phyloP scores from a whole-genome alignment of 176 grass and related monocot genomes.

The Zoysia pacifica region DNA sequence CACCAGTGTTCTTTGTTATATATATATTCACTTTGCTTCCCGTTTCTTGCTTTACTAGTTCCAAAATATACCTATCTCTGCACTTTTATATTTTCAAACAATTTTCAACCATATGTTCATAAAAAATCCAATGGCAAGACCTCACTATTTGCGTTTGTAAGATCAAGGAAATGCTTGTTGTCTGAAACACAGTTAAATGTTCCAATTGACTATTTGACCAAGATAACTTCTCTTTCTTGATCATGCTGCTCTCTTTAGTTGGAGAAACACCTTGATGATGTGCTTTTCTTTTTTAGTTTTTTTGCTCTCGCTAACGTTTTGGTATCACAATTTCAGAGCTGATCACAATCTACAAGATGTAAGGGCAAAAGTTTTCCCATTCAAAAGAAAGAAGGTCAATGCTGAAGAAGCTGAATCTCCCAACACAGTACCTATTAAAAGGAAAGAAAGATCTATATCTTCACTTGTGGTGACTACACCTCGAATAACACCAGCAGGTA shows the following conservation, averaged over 20 bases:
- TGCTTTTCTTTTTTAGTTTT: constrained; percentile 11
- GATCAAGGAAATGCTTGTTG: background rate
- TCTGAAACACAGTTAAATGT: constrained; percentile 21
- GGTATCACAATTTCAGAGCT: constrained; percentile 53
- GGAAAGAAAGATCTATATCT: constrained; percentile 74
- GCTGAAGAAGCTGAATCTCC: constrained; percentile 58
- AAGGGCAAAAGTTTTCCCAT: constrained; percentile 74
- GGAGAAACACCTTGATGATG: background rate
- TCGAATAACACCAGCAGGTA: constrained; percentile 52
- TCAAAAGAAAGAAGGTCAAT: constrained; percentile 69
- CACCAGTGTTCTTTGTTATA: constrained; percentile 22
- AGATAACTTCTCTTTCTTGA: background rate
- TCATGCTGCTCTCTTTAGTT: constrained; percentile 23
- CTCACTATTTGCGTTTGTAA: background rate
- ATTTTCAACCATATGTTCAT: constrained; percentile 13
- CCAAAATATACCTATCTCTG: constrained; percentile 20
- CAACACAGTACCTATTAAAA: constrained; percentile 48
- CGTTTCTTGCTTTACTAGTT: constrained; percentile 19
- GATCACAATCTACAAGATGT: constrained; percentile 88
- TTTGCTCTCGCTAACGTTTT: constrained; percentile 15
- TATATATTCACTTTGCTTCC: constrained; percentile 28
- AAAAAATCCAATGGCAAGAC: background rate
- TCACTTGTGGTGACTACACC: constrained; percentile 75
- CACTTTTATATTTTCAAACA: constrained; percentile 18
- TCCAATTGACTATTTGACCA: constrained; percentile 19